phyloP scores from a whole-genome alignment of 1,284 basidiomycete species.

The Papiliotrema flavescens region DNA sequence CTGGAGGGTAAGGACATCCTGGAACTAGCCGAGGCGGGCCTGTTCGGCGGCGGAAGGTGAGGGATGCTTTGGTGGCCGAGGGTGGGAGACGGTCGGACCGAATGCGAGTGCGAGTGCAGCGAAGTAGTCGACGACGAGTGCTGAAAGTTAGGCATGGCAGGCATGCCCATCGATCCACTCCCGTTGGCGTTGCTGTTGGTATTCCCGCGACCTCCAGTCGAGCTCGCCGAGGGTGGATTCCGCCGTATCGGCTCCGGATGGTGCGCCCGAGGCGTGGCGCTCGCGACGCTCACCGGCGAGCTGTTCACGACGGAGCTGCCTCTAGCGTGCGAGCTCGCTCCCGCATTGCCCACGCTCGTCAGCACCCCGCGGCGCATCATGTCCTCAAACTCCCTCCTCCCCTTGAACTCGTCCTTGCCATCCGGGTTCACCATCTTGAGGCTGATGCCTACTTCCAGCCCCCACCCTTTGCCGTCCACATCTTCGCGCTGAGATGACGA shows the following conservation, averaged over 20 bases:
- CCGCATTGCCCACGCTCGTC: not conserved
- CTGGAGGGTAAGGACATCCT: constrained; percentile 2
- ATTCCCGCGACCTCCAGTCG: no score
- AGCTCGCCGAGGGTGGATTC: constrained; percentile 5
- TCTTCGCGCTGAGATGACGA: constrained; percentile 13
- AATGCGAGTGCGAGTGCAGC: no score
- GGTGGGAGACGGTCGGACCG: no score
- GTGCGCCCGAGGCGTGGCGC: not conserved
- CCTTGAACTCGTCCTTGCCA: constrained; percentile 34
- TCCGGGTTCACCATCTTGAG: constrained; percentile 39
- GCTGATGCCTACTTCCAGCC: constrained; percentile 39
- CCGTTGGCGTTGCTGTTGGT: no score
- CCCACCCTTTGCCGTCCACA: constrained; percentile 41
- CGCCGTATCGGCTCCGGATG: not conserved
- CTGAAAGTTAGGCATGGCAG: not conserved
- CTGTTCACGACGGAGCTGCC: not conserved
- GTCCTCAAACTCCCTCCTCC: constrained; percentile 34
- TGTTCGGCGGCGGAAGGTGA: not conserved
- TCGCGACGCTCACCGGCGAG: not conserved
- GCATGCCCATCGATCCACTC: no score
- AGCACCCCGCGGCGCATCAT: constrained; percentile 23
- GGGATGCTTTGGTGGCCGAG: not conserved
- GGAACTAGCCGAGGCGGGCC: not conserved
- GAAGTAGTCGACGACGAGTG: not conserved
- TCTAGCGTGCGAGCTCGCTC: not conserved